These are phyloP conservation scores for Amauroascus verrucosus DNA, from an alignment of 2,329 filamentous ascomycete species.

Conservation along the genomic window DNA sequence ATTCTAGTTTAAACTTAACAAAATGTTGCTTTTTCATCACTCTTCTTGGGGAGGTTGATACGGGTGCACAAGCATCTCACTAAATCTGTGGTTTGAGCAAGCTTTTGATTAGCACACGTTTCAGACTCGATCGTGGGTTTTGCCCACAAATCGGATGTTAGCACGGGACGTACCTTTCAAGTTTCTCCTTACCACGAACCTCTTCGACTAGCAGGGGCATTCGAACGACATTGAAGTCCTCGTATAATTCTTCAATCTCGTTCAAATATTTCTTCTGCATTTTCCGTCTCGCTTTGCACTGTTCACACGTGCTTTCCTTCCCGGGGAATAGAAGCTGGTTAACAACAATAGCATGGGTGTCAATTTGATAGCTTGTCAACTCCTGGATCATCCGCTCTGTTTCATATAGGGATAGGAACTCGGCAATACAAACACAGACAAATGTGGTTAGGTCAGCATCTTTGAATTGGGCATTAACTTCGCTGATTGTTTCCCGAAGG, in stretches of 20 bases:
- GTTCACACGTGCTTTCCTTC: slow-evolving; percentile 73
- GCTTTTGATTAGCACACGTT: neutral
- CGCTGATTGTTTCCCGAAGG: slow-evolving; percentile 80
- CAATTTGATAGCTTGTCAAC: slow-evolving; percentile 81
- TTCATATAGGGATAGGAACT: slow-evolving; percentile 94
- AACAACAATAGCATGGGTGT: slow-evolving; percentile 94
- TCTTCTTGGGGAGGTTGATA: slow-evolving; percentile 37
- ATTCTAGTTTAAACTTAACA: slow-evolving; percentile 1
- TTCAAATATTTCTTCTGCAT: slow-evolving; percentile 99
- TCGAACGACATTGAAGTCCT: slow-evolving; percentile 98
- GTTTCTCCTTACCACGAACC: slow-evolving; percentile 84
- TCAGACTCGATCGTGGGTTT: neutral
- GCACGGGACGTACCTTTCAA: slow-evolving; percentile 56
- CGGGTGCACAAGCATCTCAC: slow-evolving; percentile 42
- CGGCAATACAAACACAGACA: slow-evolving; percentile 95
- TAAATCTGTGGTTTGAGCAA: slow-evolving; percentile 31
- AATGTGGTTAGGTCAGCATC: slow-evolving; percentile 92
- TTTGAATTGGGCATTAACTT: slow-evolving; percentile 98
- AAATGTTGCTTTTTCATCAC: neutral
- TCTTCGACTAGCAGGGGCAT: slow-evolving; percentile 96
- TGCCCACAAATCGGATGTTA: neutral
- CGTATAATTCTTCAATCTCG: slow-evolving; percentile 96
- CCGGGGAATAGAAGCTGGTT: slow-evolving; percentile 95
- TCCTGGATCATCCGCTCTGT: slow-evolving; percentile 99
- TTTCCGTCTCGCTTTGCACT: slow-evolving; percentile 87